Conservation (phyloP, 2,329 filamentous ascomycete genomes). For the Ambrosiella beaveri region DNA sequence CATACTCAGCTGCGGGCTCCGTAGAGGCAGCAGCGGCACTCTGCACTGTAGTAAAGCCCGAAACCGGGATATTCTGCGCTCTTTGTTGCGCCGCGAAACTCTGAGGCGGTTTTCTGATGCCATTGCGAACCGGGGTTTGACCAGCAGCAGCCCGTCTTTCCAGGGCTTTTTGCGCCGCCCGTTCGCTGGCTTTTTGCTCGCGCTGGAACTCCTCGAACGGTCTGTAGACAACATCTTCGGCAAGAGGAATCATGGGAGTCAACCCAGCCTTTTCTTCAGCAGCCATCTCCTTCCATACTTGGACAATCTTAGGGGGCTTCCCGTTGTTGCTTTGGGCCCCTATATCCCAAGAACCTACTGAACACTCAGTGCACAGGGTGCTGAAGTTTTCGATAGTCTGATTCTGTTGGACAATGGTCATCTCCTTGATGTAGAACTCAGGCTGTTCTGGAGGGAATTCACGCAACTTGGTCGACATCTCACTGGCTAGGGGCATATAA, state of each 20-base stretch:
- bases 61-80: constrained; percentile 28
- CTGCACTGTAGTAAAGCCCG: constrained; percentile 12
- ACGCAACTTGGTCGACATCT: constrained; percentile 41
- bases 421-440: constrained; percentile 37
- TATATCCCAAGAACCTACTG: constrained; percentile 27
- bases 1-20: constrained; percentile 3
- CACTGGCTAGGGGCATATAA: constrained; percentile 46
- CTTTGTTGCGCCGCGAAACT: constrained; percentile 51
- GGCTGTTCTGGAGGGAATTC: constrained; percentile 37
- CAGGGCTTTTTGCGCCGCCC: constrained; percentile 1
- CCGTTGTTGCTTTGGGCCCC: constrained; percentile 22
- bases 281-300: constrained; percentile 48
- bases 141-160: constrained; percentile 9
- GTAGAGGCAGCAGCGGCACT: constrained; percentile 10
- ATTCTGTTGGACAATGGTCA: constrained; percentile 27
- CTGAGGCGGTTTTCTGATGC: constrained; percentile 37
- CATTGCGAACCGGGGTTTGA: constrained; percentile 18
- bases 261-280: constrained; percentile 50
- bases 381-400: constrained; percentile 35
- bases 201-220: constrained; percentile 44
- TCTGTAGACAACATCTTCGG: constrained; percentile 44
- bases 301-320: constrained; percentile 28
- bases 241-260: constrained; percentile 44
- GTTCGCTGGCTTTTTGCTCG: constrained; percentile 25
- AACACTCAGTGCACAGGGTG: constrained; percentile 39